Evolutionary conservation across 1,284 basidiomycete genomes (phyloP), one percentile per base, ranked within the genome.

Genomic region (Austroboletus rostrupii): DNA sequence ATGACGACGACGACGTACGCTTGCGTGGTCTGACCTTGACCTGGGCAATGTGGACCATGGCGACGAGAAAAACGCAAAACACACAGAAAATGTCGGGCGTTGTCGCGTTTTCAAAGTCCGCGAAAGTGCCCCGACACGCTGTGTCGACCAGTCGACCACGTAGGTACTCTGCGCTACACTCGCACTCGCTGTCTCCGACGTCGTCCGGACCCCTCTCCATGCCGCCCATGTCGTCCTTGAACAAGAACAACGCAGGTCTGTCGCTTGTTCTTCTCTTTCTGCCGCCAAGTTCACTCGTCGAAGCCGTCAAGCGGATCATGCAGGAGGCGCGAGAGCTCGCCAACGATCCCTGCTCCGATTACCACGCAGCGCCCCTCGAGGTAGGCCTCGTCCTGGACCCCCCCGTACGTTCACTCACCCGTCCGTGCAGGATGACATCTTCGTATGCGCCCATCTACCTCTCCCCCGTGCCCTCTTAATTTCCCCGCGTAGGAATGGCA

Each of bases 271-370:
- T 28, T 28, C 26, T 28, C 26, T 28, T 28, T 28, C 26, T 11
- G 26, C 26, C 16, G 29, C 33, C 6, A 8, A 49, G 53, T 23
- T 38, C 35, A 26, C 47, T 5, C 20, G 4, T 32, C 13, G 17
- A 33, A 71, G 92, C 92, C 48, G 89, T 97, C 52, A 97, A 97
- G 74, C 85, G 96, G 42, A 97, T 98, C 58, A 90, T 98, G 83
- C 92, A 93, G 66, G 95, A 98, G 71, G 95, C 94, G 5, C 77
- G 83, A 54, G 95, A 98, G 66, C 80, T 97, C 9, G 81, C 85
- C 7, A 80, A 80, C 49, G 93, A 95, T 67, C 81, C 84, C 48
- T 86, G 80, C 48, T 83, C 85, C 1, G 91, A 94, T 62, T 95
- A 94, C 65, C 72, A 79, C 50, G 95, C 94, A 10, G 84, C 82